Conservation (phyloP, 441 rosid species). For the Erodium moschatum region DNA sequence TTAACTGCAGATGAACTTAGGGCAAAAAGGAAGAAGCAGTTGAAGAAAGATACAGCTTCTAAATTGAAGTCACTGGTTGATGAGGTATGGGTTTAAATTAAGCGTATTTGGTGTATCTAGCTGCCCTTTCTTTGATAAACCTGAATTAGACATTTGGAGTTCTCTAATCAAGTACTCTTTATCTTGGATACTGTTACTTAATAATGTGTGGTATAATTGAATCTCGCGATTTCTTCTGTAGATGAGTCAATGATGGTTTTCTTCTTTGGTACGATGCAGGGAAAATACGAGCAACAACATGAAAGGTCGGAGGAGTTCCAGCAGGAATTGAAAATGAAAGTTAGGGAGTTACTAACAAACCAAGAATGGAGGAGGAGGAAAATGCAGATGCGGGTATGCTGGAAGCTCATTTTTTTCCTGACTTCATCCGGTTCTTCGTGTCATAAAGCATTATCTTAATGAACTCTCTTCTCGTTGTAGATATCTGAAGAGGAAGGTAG, state of each 20-base stretch:
- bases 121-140: too few species aligned
- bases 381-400: conserved; percentile 90
- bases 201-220: neutral
- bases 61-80: conserved; percentile 85
- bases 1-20: conserved; percentile 74
- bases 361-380: conserved; percentile 98
- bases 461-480: conserved; percentile 28
- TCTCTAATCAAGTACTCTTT: too few species aligned
- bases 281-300: conserved; percentile 66
- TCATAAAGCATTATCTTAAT: conserved; percentile 10
- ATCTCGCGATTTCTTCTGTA: neutral
- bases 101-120: neutral
- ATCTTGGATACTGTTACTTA: too few species aligned
- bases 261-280: conserved; percentile 35
- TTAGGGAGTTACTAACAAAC: conserved; percentile 76
- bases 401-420: conserved; percentile 19
- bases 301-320: conserved; percentile 76
- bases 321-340: conserved; percentile 72
- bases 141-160: too few species aligned
- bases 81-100: conserved; percentile 42
- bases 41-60: conserved; percentile 89
- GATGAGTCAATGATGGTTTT: neutral
- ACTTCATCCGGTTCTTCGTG: conserved; percentile 9
- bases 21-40: conserved; percentile 82
- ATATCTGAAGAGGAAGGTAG: conserved; percentile 97